A percentile compares a stretch with the other conserved stretches of the same genome.
Conservation (phyloP, 2,329 filamentous ascomycete genomes). For the Aspergillus sp. region DNA sequence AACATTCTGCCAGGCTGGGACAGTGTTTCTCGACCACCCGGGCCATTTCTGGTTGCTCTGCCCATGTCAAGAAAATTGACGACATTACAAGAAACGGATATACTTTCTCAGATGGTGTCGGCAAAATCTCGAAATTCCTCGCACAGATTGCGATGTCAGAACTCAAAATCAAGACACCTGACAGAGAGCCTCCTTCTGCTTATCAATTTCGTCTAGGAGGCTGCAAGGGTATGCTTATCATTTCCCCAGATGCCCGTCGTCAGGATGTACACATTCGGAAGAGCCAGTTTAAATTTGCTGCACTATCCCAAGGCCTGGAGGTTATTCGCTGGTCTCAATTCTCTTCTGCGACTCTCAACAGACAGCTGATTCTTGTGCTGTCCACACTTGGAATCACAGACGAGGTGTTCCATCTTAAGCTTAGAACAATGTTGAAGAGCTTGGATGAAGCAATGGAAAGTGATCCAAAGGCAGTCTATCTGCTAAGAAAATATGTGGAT, state of each 20-base stretch:
- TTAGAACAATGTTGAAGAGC: constrained; percentile 65
- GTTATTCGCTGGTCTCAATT: constrained; percentile 79
- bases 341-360: constrained; percentile 77
- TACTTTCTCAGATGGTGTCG: constrained; percentile 88
- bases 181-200: constrained; percentile 67
- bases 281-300: constrained; percentile 85
- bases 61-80: constrained; percentile 58
- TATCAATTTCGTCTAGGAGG: constrained; percentile 92
- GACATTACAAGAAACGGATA: constrained; percentile 70
- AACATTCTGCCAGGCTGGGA: constrained; percentile 82
- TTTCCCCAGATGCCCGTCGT: constrained; percentile 67
- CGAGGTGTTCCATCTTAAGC: constrained; percentile 64
- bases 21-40: constrained; percentile 96
- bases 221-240: constrained; percentile 82
- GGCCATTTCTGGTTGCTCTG: constrained; percentile 64
- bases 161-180: constrained; percentile 59
- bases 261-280: constrained; percentile 74
- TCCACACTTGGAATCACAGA: constrained; percentile 72
- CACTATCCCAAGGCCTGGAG: constrained; percentile 71
- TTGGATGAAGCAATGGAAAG: constrained; percentile 71
- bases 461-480: constrained; percentile 60
- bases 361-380: constrained; percentile 86
- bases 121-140: constrained; percentile 80
- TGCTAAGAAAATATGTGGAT: constrained; percentile 76
- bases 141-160: constrained; percentile 72